Percentiles rank a stretch among this genome's conserved stretches.
phyloP scores from a whole-genome alignment of 1,284 basidiomycete genomes.

The Pyrrhoderma noxium region DNA sequence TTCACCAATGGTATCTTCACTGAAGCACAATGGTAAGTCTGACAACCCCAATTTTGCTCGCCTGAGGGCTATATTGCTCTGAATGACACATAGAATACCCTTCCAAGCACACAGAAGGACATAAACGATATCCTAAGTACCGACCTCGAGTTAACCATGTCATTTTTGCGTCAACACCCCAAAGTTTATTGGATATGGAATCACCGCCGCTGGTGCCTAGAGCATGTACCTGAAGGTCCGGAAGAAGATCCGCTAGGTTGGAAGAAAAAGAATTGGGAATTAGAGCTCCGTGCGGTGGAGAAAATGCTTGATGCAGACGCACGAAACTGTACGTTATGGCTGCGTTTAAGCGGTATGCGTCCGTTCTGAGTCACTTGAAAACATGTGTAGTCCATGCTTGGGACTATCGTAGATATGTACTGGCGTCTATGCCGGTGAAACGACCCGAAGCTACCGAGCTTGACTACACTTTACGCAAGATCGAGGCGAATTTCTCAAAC shows the following conservation, averaged over 20 bases:
- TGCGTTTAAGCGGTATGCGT: slow-evolving; percentile 3
- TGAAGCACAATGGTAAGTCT: slow-evolving; percentile 40
- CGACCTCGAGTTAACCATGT: slow-evolving; percentile 78
- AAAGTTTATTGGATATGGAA: slow-evolving; percentile 99
- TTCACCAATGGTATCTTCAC: slow-evolving; percentile 69
- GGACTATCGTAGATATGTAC: slow-evolving; percentile 83
- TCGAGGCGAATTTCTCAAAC: slow-evolving; percentile 93
- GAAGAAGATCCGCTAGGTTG: slow-evolving; percentile 50
- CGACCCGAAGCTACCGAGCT: slow-evolving; percentile 56
- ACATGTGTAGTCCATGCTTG: slow-evolving; percentile 74
- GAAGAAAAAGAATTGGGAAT: slow-evolving; percentile 73
- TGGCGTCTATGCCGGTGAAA: slow-evolving; percentile 58
- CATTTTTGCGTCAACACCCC: slow-evolving; percentile 74
- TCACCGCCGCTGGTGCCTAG: slow-evolving; percentile 89
- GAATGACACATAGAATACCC: slow-evolving; percentile 7
- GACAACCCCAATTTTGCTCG: background rate
- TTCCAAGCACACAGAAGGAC: slow-evolving; percentile 49
- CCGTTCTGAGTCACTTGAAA: background rate
- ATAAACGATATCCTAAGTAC: slow-evolving; percentile 57
- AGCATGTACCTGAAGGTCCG: slow-evolving; percentile 71
- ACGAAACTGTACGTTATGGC: slow-evolving; percentile 69
- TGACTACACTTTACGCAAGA: slow-evolving; percentile 82
- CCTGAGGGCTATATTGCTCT: background rate
- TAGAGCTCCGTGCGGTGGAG: slow-evolving; percentile 79
- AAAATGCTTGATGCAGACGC: slow-evolving; percentile 85